phyloP scores from a whole-genome alignment of 345 rosid genomes.

The Kandelia obovata region DNA sequence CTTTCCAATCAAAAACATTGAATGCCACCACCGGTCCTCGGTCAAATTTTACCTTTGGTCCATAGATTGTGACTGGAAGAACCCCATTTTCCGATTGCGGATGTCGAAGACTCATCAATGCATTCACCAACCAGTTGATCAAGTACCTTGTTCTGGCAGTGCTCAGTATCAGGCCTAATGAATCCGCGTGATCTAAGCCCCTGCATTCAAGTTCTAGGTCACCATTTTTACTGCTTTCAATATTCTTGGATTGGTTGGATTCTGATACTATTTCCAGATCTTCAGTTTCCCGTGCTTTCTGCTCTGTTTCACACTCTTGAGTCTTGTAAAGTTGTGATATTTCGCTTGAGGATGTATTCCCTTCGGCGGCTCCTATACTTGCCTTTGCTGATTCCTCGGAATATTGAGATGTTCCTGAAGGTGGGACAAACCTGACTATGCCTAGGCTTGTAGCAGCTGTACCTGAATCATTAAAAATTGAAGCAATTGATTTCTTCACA shows the following conservation, averaged over 20 bases:
- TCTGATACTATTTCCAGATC: constrained; percentile 26
- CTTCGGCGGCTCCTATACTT: neutral
- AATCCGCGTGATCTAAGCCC: constrained; percentile 73
- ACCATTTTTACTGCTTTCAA: neutral
- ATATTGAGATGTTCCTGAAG: constrained; percentile 9
- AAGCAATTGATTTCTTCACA: constrained; percentile 51
- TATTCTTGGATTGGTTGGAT: constrained; percentile 3
- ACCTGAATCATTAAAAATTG: constrained; percentile 36
- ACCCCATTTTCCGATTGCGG: constrained; percentile 42
- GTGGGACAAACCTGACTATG: constrained; percentile 36
- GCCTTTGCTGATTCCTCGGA: constrained; percentile 9
- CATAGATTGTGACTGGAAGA: constrained; percentile 57
- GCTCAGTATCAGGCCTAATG: constrained; percentile 54
- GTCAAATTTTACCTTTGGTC: constrained; percentile 47
- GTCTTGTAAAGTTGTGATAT: constrained; percentile 18
- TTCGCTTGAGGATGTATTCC: neutral
- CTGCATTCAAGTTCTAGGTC: constrained; percentile 38
- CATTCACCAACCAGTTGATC: constrained; percentile 70
- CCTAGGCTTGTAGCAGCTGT: constrained; percentile 24
- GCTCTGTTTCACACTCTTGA: constrained; percentile 9
- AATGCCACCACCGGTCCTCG: constrained; percentile 68
- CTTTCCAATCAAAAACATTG: constrained; percentile 88
- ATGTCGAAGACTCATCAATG: constrained; percentile 58
- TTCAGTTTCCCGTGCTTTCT: constrained; percentile 27
- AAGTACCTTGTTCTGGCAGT: constrained; percentile 55